Base-by-base conservation (phyloP, 495 filamentous ascomycete species). In the Schizothecium vesticola region DNA sequence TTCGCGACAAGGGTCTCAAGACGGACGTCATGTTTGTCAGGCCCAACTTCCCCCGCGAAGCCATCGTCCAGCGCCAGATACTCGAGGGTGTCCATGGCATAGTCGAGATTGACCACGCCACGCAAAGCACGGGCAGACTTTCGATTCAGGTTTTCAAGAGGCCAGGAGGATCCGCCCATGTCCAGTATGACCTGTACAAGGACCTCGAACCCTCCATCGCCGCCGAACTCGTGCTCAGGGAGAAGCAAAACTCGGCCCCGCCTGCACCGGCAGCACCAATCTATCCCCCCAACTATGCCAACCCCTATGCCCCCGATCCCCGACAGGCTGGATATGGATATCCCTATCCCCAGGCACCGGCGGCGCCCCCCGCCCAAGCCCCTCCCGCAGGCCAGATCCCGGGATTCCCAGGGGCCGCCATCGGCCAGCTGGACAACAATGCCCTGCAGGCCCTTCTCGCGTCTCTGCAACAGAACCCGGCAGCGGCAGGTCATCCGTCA, bases 11-110 rank as follows among this genome's bases (percentile, higher is more conserved):
- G 62, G 88, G 88, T 12, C 77, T 99, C 43, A 89, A 84, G 61
- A 88, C 88, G 10, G 90, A 95, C 72, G 86, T 92, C 13, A 86
- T 97, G 74, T 88, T 89, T 28, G 80, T 97, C 13, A 87, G 86
- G 56, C 90, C 93, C n/a, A 87, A 92, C 24, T 87, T 96, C 33
- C 85, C 89, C 31, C 87, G 94, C 51, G 86, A 87, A 56, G 87
- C 89, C 1, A 88, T 97, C 12, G 85, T 98, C 61, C 88, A 91
- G 69, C 87, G 92, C 65, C 93, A 96, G 76, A 90, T 95, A 56
- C 75, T 92, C 28, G 94, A 97, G 78, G 94, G 95, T 23, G 95
- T 99, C 16, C 87, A 89, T 58, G 95, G 91, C 24, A 90, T 97
- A 23, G 87, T 90, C 19, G 89, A 91, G 66, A 86, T 99, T 19